phyloP scores from a whole-genome alignment of 2,329 filamentous ascomycete genomes.

The Microsporum ferrugineum region DNA sequence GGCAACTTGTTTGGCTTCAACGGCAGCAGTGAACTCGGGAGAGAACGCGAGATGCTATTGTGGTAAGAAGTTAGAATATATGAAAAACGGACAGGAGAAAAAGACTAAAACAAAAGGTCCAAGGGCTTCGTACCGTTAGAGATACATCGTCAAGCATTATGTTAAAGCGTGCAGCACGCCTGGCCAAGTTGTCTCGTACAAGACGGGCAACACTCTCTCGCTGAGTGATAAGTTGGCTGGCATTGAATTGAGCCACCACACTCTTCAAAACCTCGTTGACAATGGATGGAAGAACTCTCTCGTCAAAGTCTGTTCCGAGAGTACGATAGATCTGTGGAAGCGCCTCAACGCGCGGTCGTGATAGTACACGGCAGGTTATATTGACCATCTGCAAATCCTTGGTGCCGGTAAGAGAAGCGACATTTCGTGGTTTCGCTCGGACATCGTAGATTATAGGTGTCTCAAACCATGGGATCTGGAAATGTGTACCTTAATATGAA shows the following conservation, averaged over 20 bases:
- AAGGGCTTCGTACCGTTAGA: conserved; percentile 57
- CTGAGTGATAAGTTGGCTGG: conserved; percentile 95
- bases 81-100: neutral
- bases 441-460: conserved; percentile 96
- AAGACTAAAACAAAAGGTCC: neutral
- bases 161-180: conserved; percentile 89
- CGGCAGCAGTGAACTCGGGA: conserved; percentile 57
- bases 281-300: conserved; percentile 90
- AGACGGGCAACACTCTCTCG: conserved; percentile 89
- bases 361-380: conserved; percentile 98
- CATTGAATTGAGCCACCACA: conserved; percentile 97
- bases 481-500: conserved; percentile 60
- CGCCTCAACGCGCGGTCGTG: conserved; percentile 72
- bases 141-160: conserved; percentile 96
- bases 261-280: conserved; percentile 98
- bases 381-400: conserved; percentile 99
- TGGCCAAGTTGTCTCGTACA: conserved; percentile 84
- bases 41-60: conserved; percentile 55
- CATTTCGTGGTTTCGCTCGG: conserved; percentile 91
- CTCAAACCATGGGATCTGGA: conserved; percentile 93
- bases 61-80: neutral
- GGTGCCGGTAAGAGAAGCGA: conserved; percentile 91
- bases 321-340: conserved; percentile 96
- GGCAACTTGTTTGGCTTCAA: conserved; percentile 59
- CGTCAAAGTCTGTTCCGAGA: conserved; percentile 89